Conservation (phyloP, 371 early-diverging fungal genomes). For the Actinomortierella wolfii region DNA sequence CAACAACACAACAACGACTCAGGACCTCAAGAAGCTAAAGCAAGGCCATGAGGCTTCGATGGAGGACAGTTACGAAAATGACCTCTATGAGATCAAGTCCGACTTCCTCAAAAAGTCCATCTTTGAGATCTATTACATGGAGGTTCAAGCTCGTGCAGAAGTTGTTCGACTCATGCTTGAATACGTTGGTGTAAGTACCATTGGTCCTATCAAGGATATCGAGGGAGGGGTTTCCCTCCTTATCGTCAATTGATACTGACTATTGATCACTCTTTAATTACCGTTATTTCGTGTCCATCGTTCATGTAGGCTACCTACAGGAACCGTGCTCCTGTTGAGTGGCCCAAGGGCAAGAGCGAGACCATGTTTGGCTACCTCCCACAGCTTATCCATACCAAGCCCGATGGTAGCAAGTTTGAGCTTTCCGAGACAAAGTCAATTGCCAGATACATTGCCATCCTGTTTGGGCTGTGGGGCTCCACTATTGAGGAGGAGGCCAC, state of each 20-base stretch:
- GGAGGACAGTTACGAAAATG: too few species aligned
- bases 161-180: constrained; percentile 23
- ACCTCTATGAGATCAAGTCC: constrained; percentile 14
- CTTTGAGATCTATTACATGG: constrained; percentile 40
- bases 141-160: constrained; percentile 32
- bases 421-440: constrained; percentile 20
- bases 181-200: constrained; percentile 32
- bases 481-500: constrained; percentile 24
- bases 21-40: too few species aligned
- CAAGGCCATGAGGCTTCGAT: too few species aligned
- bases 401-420: constrained; percentile 17
- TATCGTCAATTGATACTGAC: neutral
- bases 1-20: too few species aligned
- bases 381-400: constrained; percentile 28
- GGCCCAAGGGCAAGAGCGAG: constrained; percentile 31
- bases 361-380: constrained; percentile 37
- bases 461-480: constrained; percentile 21
- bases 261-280: too few species aligned
- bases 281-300: too few species aligned
- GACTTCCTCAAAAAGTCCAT: constrained; percentile 31
- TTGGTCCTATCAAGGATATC: too few species aligned
- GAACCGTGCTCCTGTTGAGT: constrained; percentile 24
- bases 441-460: constrained; percentile 18
- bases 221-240: too few species aligned
- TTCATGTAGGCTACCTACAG: constrained; percentile 23